Evolutionary conservation across 805 yeast genomes (phyloP).

Genomic region (Lachancea lanzarotensis): DNA sequence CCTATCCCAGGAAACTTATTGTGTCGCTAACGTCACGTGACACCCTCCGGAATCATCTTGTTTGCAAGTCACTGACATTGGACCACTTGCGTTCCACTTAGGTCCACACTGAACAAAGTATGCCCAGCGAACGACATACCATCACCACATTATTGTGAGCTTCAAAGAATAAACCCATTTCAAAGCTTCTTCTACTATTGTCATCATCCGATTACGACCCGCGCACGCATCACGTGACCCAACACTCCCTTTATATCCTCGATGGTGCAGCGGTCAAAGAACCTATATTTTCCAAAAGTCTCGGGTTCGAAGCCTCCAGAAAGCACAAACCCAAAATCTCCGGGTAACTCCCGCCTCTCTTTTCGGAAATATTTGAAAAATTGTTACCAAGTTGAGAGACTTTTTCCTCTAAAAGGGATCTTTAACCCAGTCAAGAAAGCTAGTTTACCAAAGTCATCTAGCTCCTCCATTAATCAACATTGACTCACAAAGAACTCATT

Average conservation of each 20-base stretch:
- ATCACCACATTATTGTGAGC: too few species aligned
- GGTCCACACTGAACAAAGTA: too few species aligned
- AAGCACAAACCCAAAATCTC: not conserved
- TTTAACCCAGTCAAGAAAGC: conserved; percentile 1
- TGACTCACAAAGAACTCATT: too few species aligned
- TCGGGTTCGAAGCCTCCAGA: not conserved
- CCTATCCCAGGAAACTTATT: too few species aligned
- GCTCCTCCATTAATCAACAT: not conserved
- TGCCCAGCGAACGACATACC: too few species aligned
- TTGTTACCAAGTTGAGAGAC: conserved; percentile 10
- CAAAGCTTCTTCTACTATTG: too few species aligned
- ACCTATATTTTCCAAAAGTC: not conserved
- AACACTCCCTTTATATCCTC: not conserved
- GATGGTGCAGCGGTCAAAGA: not conserved
- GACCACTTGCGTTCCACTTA: too few species aligned
- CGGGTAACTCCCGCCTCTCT: conserved; percentile 3
- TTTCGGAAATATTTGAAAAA: conserved; percentile 4
- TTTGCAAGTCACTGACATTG: too few species aligned
- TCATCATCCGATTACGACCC: too few species aligned
- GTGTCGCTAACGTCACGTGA: too few species aligned
- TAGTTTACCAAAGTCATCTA: not conserved
- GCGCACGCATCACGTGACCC: not conserved
- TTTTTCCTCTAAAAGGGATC: conserved; percentile 9
- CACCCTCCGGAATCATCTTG: too few species aligned
- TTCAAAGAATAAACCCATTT: too few species aligned